phyloP scores from a whole-genome alignment of 306 rosid genomes.

The Casuarina equisetifolia region DNA sequence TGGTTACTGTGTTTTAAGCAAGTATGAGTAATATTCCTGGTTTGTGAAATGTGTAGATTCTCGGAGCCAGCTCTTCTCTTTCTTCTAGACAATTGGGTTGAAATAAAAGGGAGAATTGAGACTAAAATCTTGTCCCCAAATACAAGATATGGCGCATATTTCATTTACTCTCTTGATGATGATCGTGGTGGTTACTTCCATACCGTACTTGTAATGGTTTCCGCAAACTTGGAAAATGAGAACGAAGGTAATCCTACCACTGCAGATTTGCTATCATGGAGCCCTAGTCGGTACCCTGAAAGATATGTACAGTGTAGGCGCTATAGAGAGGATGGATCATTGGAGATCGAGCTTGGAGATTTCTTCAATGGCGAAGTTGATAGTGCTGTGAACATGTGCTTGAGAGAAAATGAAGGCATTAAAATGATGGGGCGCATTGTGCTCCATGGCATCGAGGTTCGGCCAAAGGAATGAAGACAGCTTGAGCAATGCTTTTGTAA shows the following conservation, averaged over 20 bases:
- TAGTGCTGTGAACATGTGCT: neutral
- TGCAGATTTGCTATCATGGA: neutral
- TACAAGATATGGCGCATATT: neutral
- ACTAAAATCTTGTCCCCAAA: neutral
- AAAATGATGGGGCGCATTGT: neutral
- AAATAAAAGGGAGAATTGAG: neutral
- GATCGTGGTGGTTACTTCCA: too few species aligned
- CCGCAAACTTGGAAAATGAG: neutral
- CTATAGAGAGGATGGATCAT: constrained; percentile 11
- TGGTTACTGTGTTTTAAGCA: neutral
- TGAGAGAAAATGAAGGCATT: neutral
- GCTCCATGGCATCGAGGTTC: too few species aligned
- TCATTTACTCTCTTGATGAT: neutral
- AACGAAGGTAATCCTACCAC: neutral
- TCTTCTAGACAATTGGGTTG: neutral
- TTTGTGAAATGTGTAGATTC: neutral
- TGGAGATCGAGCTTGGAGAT: constrained; percentile 19
- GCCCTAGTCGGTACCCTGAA: neutral
- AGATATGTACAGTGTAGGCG: neutral
- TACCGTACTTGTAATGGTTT: too few species aligned
- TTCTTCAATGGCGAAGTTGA: constrained; percentile 4
- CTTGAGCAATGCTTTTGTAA: too few species aligned
- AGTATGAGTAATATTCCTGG: neutral
- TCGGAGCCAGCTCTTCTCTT: neutral
- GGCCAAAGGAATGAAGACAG: too few species aligned